Percentiles rank a stretch among this genome's conserved stretches.
These are phyloP conservation scores for Helichrysum umbraculigerum DNA, from an alignment of 129 eudicot genomes.

Conservation along the genomic window DNA sequence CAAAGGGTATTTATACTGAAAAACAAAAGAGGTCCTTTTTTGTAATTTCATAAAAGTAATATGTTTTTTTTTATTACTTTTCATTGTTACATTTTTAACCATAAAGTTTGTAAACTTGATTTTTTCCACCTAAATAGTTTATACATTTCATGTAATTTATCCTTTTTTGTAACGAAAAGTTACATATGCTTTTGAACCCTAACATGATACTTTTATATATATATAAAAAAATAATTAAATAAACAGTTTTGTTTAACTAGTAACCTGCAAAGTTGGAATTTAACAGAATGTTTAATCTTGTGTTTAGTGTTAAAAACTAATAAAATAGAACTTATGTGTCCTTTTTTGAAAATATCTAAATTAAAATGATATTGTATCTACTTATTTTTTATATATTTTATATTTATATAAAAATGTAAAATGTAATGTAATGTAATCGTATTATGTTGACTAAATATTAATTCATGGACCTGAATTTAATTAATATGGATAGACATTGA, in stretches of 20 bases:
- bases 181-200: too few relatives aligned
- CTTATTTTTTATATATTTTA: neutral
- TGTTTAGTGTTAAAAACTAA: neutral
- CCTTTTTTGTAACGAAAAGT: too few relatives aligned
- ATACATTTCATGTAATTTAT: neutral
- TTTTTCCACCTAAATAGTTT: neutral
- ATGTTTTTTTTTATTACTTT: neutral
- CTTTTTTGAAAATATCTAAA: too few relatives aligned
- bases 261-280: too few relatives aligned
- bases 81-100: neutral
- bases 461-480: neutral
- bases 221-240: too few relatives aligned
- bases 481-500: neutral
- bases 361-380: too few relatives aligned
- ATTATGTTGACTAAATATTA: neutral
- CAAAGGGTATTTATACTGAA: constrained; percentile 21
- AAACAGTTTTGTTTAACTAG: too few relatives aligned
- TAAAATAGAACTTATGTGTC: too few relatives aligned
- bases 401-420: too few relatives aligned
- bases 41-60: constrained; percentile 5
- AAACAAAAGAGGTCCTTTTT: constrained; percentile 7
- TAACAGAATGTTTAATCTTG: neutral
- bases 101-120: too few relatives aligned
- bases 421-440: neutral
- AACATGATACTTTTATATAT: too few relatives aligned